Conservation (phyloP, 225 moss, liverwort and hornwort genomes). For the Thuidium tamariscinum region DNA sequence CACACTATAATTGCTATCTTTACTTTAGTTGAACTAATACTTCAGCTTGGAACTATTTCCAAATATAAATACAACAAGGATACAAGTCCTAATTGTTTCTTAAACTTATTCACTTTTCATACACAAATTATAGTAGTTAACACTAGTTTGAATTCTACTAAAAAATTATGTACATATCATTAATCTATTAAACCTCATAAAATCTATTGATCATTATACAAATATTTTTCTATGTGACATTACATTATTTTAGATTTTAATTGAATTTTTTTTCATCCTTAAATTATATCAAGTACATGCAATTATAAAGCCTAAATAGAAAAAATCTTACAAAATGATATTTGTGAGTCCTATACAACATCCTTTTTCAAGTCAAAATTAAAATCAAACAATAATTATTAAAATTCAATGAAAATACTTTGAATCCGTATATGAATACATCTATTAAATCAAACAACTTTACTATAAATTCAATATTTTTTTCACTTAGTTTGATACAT, state of each 20-base stretch:
- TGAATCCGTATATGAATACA: accelerated
- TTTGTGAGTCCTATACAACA: not conserved
- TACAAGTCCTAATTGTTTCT: not conserved
- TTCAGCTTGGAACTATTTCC: not conserved
- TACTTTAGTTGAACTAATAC: not conserved
- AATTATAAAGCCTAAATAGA: accelerated
- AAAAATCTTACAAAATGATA: not conserved
- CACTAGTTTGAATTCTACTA: not conserved
- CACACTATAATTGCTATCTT: not conserved
- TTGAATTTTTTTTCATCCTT: not conserved
- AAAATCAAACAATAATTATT: not conserved
- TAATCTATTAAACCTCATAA: no score
- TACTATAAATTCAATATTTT: not conserved
- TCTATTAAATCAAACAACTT: not conserved
- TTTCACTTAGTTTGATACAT: not conserved
- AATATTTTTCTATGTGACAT: not conserved
- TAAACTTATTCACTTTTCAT: no score
- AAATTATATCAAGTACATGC: no score
- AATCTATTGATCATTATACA: not conserved
- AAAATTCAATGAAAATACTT: no score
- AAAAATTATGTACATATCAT: no score
- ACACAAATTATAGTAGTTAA: not conserved
- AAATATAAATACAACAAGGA: not conserved
- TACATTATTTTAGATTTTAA: not conserved
- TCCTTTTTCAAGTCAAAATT: not conserved